Evolutionary conservation across 345 rosid genomes (phyloP).

Genomic region (Moricandia arvensis): DNA sequence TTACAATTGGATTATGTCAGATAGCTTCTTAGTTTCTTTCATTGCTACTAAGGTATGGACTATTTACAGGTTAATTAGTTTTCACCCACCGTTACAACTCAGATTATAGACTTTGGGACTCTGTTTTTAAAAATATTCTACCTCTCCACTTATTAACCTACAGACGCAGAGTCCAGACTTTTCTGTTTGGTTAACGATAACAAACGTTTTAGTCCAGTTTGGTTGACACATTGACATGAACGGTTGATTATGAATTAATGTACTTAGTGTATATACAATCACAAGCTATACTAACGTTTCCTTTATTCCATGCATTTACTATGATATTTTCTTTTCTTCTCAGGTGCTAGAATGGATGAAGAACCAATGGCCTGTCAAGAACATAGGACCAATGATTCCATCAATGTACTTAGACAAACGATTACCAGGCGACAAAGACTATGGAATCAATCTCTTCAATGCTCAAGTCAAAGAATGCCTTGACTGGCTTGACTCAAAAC

Average conservation of each 20-base stretch:
- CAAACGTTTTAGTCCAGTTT: neutral
- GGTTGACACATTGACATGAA: neutral
- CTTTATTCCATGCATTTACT: neutral
- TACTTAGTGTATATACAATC: neutral
- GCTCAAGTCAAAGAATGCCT: constrained; percentile 36
- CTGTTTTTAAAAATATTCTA: neutral
- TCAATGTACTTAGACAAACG: constrained; percentile 52
- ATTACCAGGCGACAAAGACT: constrained; percentile 45
- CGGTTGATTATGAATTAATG: neutral
- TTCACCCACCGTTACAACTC: neutral
- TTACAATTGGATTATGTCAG: too few relatives aligned
- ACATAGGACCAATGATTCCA: constrained; percentile 54
- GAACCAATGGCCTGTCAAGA: constrained; percentile 39
- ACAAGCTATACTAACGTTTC: neutral
- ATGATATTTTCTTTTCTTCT: neutral
- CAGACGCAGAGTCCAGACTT: neutral
- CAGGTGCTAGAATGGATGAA: constrained; percentile 32
- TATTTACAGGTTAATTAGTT: neutral
- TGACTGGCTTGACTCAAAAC: constrained; percentile 55
- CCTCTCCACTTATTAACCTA: neutral
- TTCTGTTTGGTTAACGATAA: neutral
- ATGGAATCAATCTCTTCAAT: constrained; percentile 50
- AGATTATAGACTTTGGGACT: neutral
- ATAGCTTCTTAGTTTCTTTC: too few relatives aligned
- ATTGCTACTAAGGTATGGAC: too few relatives aligned